Conservation (phyloP, 2,329 filamentous ascomycete genomes). For the Colletotrichum noveboracense region DNA sequence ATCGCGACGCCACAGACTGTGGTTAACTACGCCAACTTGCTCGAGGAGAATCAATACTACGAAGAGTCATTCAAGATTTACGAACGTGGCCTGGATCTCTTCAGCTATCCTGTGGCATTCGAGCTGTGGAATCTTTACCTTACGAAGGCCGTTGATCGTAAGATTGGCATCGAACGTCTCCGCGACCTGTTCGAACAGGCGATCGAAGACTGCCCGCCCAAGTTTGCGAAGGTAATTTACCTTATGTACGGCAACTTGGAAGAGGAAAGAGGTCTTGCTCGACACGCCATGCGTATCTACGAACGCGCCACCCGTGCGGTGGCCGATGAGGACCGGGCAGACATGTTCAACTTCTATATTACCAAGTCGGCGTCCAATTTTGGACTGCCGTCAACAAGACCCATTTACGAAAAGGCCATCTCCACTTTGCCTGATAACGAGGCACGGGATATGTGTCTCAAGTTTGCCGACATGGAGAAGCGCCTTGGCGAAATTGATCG, state of each 20-base stretch:
- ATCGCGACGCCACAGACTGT: conserved; percentile 98
- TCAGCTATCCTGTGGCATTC: conserved; percentile 97
- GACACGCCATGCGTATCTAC: conserved; percentile 99
- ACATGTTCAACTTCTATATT: conserved; percentile 99
- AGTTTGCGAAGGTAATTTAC: conserved; percentile 94
- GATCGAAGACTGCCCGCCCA: conserved; percentile 90
- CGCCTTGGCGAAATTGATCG: conserved; percentile 92
- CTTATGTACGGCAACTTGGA: conserved; percentile 98
- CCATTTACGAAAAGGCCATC: conserved; percentile 96
- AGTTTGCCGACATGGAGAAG: conserved; percentile 97
- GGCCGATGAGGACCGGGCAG: conserved; percentile 89
- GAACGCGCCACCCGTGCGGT: conserved; percentile 95
- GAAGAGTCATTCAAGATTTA: conserved; percentile 99
- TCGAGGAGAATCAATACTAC: conserved; percentile 94
- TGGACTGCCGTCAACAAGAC: conserved; percentile 89
- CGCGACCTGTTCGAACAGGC: conserved; percentile 97
- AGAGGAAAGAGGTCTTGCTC: conserved; percentile 90
- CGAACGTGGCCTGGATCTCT: conserved; percentile 95
- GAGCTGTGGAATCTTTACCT: conserved; percentile 99
- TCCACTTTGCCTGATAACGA: conserved; percentile 91
- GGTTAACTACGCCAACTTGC: conserved; percentile 95
- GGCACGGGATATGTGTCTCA: conserved; percentile 97
- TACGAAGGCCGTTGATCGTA: conserved; percentile 94
- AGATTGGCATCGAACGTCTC: conserved; percentile 92
- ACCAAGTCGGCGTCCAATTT: conserved; percentile 99